phyloP scores from a whole-genome alignment of 306 rosid genomes.

The Senna tora region DNA sequence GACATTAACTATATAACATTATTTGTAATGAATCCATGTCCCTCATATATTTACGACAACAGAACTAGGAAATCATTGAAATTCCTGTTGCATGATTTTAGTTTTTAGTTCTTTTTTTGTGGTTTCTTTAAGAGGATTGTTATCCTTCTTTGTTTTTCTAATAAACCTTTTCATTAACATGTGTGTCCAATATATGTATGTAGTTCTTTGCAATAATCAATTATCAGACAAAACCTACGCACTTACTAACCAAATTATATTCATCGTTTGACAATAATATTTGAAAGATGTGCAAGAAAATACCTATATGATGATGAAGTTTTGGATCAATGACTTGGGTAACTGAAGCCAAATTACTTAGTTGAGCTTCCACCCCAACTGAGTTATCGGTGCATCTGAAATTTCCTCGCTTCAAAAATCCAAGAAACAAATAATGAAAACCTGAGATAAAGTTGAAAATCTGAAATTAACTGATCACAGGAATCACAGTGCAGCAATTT shows the following conservation, averaged over 20 bases:
- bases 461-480: conserved; percentile 10
- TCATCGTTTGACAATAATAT: conserved; percentile 35
- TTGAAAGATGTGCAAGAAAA: conserved; percentile 33
- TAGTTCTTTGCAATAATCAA: conserved; percentile 23
- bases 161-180: neutral
- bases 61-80: neutral
- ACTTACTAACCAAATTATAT: conserved; percentile 17
- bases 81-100: neutral
- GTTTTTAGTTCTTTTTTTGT: neutral
- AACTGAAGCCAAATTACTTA: conserved; percentile 78
- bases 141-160: neutral
- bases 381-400: conserved; percentile 88
- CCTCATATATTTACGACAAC: neutral
- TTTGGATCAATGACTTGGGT: conserved; percentile 97
- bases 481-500: conserved; percentile 21
- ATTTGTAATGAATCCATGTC: conserved; percentile 5
- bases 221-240: conserved; percentile 7
- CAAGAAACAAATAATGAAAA: conserved; percentile 49
- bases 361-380: conserved; percentile 90
- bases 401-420: conserved; percentile 81
- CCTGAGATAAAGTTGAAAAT: conserved; percentile 37
- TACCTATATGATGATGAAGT: conserved; percentile 98
- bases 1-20: conserved; percentile 4
- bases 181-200: neutral
- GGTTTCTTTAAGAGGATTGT: neutral